Percentiles rank a stretch among this genome's conserved stretches.
Evolutionary conservation across 331 rosid genomes (phyloP).

Genomic region (Malus hybrid): DNA sequence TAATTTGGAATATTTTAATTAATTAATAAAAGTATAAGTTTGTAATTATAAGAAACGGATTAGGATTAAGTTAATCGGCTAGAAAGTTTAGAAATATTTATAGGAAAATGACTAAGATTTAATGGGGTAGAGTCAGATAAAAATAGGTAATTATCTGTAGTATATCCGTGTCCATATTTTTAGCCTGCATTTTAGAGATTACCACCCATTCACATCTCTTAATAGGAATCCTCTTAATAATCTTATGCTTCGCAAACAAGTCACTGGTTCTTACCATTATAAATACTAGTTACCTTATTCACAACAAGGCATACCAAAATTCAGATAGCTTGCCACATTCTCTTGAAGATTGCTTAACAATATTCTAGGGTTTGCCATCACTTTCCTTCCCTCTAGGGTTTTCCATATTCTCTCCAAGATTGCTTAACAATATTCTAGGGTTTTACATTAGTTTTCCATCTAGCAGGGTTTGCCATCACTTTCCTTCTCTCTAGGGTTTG

Average conservation of each 20-base stretch:
- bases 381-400: background rate
- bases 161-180: no score
- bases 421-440: background rate
- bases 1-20: no score
- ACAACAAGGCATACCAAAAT: background rate
- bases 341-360: background rate
- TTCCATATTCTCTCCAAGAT: background rate
- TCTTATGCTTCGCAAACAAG: background rate
- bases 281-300: background rate
- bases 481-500: background rate
- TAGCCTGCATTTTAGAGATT: no score
- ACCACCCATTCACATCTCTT: background rate
- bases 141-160: no score
- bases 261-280: background rate
- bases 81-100: no score
- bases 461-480: background rate
- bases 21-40: no score
- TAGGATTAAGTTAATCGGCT: no score
- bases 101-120: no score
- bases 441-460: background rate
- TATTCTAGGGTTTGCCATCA: background rate
- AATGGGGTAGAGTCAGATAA: no score
- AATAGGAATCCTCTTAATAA: no score
- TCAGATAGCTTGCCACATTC: background rate
- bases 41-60: no score